phyloP scores from a whole-genome alignment of 768 basidiomycete species.

The Pholiota microspora region DNA sequence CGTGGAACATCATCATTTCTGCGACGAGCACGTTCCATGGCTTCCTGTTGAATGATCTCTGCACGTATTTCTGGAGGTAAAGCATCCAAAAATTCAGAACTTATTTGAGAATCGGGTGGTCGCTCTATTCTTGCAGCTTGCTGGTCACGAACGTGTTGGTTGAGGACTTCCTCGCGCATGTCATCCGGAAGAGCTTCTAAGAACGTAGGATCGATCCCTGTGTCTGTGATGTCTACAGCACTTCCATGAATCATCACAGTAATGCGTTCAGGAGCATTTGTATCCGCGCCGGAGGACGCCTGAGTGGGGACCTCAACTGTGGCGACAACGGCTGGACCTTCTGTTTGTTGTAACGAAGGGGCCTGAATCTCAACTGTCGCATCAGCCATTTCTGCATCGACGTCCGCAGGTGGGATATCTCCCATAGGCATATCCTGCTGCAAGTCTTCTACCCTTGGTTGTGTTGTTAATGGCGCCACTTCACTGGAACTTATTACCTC shows the following conservation, averaged over 20 bases:
- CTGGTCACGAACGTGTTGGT: constrained; percentile 94
- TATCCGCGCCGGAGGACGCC: constrained; percentile 19
- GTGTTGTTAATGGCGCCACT: background rate
- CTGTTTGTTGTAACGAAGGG: constrained; percentile 10
- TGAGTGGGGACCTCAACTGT: background rate
- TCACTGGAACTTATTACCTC: background rate
- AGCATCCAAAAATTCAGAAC: constrained; percentile 92
- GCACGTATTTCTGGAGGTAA: constrained; percentile 95
- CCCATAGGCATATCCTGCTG: constrained; percentile 32
- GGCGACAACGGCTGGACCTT: background rate
- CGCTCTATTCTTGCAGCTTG: constrained; percentile 74
- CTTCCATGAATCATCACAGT: constrained; percentile 92
- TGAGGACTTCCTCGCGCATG: constrained; percentile 97
- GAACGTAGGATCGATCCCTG: constrained; percentile 98
- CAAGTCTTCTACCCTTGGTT: background rate
- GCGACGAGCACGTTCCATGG: constrained; percentile 69
- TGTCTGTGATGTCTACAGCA: constrained; percentile 95
- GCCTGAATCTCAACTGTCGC: constrained; percentile 21
- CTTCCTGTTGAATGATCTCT: constrained; percentile 95
- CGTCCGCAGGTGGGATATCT: constrained; percentile 27
- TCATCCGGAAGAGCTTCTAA: constrained; percentile 97
- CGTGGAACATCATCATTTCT: constrained; percentile 37
- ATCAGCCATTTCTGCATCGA: constrained; percentile 55
- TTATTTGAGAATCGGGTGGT: constrained; percentile 85
- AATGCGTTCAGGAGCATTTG: constrained; percentile 56